phyloP scores from a whole-genome alignment of 352 stramenopile genomes.

The Pythium rhizo-oryzae region DNA sequence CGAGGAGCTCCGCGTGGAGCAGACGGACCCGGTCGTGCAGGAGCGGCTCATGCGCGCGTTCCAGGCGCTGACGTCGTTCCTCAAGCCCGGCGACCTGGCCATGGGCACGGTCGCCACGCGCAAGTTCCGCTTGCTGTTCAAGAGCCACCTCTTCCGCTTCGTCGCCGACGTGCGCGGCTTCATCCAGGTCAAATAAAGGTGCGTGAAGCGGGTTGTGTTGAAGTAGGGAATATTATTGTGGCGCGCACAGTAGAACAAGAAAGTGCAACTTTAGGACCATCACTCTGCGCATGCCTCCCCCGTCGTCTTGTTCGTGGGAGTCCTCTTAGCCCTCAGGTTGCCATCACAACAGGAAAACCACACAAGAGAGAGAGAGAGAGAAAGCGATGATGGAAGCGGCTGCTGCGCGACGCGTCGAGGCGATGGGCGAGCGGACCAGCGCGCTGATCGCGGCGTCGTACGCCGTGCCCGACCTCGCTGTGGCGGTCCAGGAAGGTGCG shows the following conservation, averaged over 20 bases:
- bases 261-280: slow-evolving; percentile 28
- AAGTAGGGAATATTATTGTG: slow-evolving; percentile 26
- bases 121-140: slow-evolving; percentile 77
- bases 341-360: neutral
- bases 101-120: slow-evolving; percentile 64
- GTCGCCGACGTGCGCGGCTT: slow-evolving; percentile 82
- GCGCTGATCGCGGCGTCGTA: slow-evolving; percentile 63
- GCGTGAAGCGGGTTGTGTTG: neutral
- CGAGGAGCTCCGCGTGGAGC: slow-evolving; percentile 64
- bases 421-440: slow-evolving; percentile 27
- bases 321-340: too few relatives aligned
- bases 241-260: slow-evolving; percentile 19
- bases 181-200: slow-evolving; percentile 72
- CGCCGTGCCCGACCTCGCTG: slow-evolving; percentile 53
- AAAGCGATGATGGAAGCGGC: slow-evolving; percentile 4
- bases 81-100: slow-evolving; percentile 60
- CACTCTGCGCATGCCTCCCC: slow-evolving; percentile 2
- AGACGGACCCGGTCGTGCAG: slow-evolving; percentile 45
- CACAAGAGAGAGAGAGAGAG: neutral
- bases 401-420: slow-evolving; percentile 3
- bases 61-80: slow-evolving; percentile 63
- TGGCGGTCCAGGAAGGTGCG: slow-evolving; percentile 71
- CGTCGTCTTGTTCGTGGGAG: neutral
- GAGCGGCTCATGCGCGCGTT: slow-evolving; percentile 67
- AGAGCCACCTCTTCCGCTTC: slow-evolving; percentile 82